Evolutionary conservation across 805 yeast species (phyloP).

Genomic region (Suhomyces xylopsoci): DNA sequence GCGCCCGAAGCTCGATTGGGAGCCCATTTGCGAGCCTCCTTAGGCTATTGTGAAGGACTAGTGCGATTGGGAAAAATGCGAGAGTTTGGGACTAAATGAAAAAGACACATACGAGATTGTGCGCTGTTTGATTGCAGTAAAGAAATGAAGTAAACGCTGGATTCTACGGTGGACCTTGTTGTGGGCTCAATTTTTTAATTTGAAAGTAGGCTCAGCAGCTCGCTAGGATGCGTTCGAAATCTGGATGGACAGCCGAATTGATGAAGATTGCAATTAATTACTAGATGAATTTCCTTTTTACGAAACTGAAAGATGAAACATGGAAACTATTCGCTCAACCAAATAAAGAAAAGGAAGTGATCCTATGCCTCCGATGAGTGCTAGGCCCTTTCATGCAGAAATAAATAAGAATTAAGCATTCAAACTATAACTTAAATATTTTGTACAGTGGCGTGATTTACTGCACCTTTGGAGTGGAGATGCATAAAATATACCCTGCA

Average conservation of each 20-base stretch:
- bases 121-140: neutral
- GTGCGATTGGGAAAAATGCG: neutral
- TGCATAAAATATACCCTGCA: neutral
- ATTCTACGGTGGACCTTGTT: neutral
- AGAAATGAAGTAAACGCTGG: neutral
- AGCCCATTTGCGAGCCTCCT: neutral
- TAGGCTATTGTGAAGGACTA: neutral
- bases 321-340: neutral
- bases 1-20: neutral
- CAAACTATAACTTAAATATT: neutral
- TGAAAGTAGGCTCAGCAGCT: neutral
- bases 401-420: neutral
- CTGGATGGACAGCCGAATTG: neutral
- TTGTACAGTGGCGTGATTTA: neutral
- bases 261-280: neutral
- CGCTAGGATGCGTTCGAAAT: neutral
- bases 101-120: neutral
- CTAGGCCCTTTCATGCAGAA: neutral
- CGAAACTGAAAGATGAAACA: neutral
- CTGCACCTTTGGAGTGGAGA: neutral
- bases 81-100: neutral
- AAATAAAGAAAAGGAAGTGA: neutral
- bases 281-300: neutral
- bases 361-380: neutral
- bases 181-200: neutral